Base-by-base conservation (phyloP, 495 filamentous ascomycete species). In the Immersiella caudata region DNA sequence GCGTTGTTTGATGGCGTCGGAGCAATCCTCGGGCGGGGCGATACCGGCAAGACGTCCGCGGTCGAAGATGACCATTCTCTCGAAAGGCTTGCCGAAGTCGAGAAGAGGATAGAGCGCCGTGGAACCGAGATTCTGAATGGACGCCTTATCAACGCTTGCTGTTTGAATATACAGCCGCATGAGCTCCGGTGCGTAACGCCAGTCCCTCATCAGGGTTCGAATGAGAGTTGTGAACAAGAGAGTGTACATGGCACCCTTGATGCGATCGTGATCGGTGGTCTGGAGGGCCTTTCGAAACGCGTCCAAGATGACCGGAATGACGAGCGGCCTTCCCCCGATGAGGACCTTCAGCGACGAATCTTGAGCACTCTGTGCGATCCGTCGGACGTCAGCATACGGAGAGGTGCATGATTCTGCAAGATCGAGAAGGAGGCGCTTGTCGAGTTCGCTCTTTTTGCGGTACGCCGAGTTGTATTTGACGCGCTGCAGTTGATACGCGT, bases 291-390 rank as follows among this genome's bases (percentile, higher is more conserved):
- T 88, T 68, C 91, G 88, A 63, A 97, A 85, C 1, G 90, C 88
- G 52, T 87, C 84, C 35, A 99, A 83, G 27, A 99, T 82, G 35
- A 91, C 90, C 0, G 93, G 93, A 49, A 99, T 97, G 46, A 98
- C 90, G 5, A 97, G 82, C 0, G 91, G 89, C 21, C 93, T 86
- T 7, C 92, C 90, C 6, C 93, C 95, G 76, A 94, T 90, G 26
- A 98, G 85, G 40, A 88, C 89, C 78, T 97, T 97, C n/a, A 97
- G 85, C 0, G 96, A 94, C 6, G 94, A 94, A 79, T 99, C 95
- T 62, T 90, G 90, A 1, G 96, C 93, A 68, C 87, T 89, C 74
- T 99, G 95, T 36, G 95, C 95, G 64, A 96, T 94, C 25, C 94
- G 85, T 14, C 95, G 91, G 26, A 97, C 94, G 71, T 99, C 95